These are phyloP conservation scores for Wallemia hederae DNA, from an alignment of 1,284 basidiomycete genomes.

Conservation along the genomic window DNA sequence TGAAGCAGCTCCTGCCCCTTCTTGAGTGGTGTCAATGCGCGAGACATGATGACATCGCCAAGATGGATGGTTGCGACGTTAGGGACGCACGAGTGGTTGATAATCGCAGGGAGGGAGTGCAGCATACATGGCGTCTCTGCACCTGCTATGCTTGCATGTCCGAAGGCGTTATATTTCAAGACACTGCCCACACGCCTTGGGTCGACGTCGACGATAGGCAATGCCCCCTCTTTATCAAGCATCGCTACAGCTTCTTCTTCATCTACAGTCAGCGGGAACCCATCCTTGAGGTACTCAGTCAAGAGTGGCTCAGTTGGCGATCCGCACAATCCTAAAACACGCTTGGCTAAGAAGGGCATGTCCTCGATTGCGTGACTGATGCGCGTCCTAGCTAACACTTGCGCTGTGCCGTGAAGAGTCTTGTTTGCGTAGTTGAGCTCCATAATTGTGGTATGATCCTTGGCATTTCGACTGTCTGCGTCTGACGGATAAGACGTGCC, in stretches of 20 bases:
- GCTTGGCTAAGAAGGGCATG: neutral
- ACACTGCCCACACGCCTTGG: neutral
- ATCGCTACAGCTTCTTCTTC: neutral
- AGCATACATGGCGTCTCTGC: neutral
- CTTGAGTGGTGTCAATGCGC: neutral
- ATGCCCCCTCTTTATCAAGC: neutral
- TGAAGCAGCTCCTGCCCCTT: neutral
- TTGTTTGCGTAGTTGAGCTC: neutral
- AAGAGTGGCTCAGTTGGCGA: neutral
- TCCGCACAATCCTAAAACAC: neutral
- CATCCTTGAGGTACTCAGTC: neutral
- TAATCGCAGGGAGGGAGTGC: neutral
- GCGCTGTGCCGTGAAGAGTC: neutral
- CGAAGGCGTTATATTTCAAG: neutral
- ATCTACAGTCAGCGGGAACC: neutral
- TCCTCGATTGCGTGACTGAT: neutral
- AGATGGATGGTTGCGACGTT: neutral
- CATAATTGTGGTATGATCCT: neutral
- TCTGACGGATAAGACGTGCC: neutral
- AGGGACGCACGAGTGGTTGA: neutral
- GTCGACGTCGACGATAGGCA: neutral
- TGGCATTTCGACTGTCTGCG: neutral
- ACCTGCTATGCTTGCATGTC: neutral
- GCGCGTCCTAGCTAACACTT: neutral
- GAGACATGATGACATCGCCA: neutral